Base-by-base conservation (phyloP, 345 rosid genomes). In the Draba incana region DNA sequence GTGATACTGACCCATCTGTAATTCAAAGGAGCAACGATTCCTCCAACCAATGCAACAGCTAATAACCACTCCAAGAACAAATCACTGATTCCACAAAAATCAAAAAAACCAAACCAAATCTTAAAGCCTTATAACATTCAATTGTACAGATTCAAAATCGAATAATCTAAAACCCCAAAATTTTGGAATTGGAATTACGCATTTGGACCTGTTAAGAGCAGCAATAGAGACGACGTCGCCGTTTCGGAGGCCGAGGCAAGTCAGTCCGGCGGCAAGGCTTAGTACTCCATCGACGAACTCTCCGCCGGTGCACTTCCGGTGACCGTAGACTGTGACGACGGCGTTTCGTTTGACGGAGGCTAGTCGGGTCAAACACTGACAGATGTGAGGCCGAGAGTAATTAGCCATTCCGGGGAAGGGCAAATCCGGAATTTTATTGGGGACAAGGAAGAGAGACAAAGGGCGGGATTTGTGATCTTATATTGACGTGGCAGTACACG, bases 1-100 rank as follows among this genome's bases (percentile, higher is more conserved):
- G 15, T n/a, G 48, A 57, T 28, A 78, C 96, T 79, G 35, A 92
- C 95, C 97, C 95, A 89, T 85, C 96, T 79, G 77, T 92, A 89
- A 74, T 92, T 89, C 73, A 92, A 73, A 69, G 97, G 96, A 71
- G 96, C 92, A 25, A 78, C 76, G 48, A 92, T 73, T 64, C 96
- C 92, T 57, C 97, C 93, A 37, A 85, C 76, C 61, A 76, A 88
- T 49, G 98, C 84, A 77, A 92, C 81, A 12, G 93, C 96, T 33
- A 90, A 77, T 70, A 90, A 59, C 93, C 90, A 90, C 80, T 85
- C 87, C 84, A 90, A 78, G 60, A 90, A 86, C 69, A 64, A 72
- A 62, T 88, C 96, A 77, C 97, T 90, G 80, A 50, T 73, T 59
- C 20, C 54, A 64, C 24, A 24, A 1, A 71, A 53, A 64, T 3